phyloP scores from a whole-genome alignment of 148 eudicot genomes.

The Chenopodium formosanum region DNA sequence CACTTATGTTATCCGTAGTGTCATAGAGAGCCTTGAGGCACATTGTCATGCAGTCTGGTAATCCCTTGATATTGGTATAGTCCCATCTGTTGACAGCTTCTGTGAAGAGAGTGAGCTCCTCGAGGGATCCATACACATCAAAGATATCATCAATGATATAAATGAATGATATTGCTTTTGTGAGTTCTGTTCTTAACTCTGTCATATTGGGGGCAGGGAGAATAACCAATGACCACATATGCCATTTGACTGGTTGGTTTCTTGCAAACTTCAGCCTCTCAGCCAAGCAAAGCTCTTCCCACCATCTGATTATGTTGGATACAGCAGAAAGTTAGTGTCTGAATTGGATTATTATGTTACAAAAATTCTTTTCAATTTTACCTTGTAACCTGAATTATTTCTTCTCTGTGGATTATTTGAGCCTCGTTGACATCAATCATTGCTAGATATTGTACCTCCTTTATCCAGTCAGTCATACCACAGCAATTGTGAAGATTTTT shows the following conservation, averaged over 20 bases:
- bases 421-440: slow-evolving; percentile 25
- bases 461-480: slow-evolving; percentile 15
- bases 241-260: slow-evolving; percentile 63
- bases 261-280: slow-evolving; percentile 47
- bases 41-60: slow-evolving; percentile 57
- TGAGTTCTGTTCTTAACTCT: slow-evolving; percentile 44
- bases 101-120: slow-evolving; percentile 55
- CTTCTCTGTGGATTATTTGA: slow-evolving; percentile 25
- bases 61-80: slow-evolving; percentile 10
- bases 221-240: slow-evolving; percentile 55
- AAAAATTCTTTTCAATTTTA: slow-evolving; percentile 8
- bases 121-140: slow-evolving; percentile 52
- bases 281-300: slow-evolving; percentile 43
- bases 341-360: too few relatives aligned
- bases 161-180: slow-evolving; percentile 53
- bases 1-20: slow-evolving; percentile 37
- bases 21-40: slow-evolving; percentile 47
- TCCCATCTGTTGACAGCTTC: slow-evolving; percentile 66
- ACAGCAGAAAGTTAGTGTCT: not conserved
- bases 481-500: slow-evolving; percentile 10
- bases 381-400: slow-evolving; percentile 44
- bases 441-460: slow-evolving; percentile 24
- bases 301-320: slow-evolving; percentile 46
- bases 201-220: slow-evolving; percentile 41
- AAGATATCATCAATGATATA: slow-evolving; percentile 79